These are phyloP conservation scores for Pseudogymnoascus sp. DNA, from an alignment of 2,329 filamentous ascomycete genomes.

Conservation along the genomic window DNA sequence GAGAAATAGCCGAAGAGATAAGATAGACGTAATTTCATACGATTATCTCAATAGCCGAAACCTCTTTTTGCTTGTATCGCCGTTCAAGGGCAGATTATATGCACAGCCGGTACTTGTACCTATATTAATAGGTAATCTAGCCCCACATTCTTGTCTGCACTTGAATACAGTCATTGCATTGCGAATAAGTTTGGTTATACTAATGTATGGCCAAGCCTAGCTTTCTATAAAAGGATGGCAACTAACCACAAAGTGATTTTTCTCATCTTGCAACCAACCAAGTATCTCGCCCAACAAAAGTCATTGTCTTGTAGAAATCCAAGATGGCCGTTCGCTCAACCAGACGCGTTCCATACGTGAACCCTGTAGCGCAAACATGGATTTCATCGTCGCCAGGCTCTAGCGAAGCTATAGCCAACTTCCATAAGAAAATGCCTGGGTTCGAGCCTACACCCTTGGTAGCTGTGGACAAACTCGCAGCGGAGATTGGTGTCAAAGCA, in stretches of 20 bases:
- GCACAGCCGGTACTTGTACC: not conserved
- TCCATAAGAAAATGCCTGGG: not conserved
- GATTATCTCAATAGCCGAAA: not conserved
- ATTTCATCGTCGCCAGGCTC: not conserved
- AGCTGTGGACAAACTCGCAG: conserved; percentile 44
- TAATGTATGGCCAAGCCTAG: not conserved
- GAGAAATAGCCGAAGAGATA: not conserved
- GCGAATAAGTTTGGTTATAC: not conserved
- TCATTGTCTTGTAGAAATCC: not conserved
- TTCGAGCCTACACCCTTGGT: conserved; percentile 49
- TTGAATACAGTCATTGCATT: not conserved
- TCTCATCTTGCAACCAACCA: not conserved
- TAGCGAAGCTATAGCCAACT: not conserved
- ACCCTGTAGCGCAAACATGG: not conserved
- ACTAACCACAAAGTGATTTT: not conserved
- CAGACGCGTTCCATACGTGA: not conserved
- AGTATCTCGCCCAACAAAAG: not conserved
- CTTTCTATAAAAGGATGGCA: not conserved
- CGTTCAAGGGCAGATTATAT: not conserved
- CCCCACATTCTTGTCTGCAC: not conserved
- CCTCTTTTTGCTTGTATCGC: not conserved
- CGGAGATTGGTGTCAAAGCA: conserved; percentile 45
- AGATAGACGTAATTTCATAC: not conserved
- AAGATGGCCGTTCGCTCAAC: not conserved
- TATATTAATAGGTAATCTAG: not conserved